These are phyloP conservation scores for Prinsepia uniflora DNA, from an alignment of 306 rosid genomes.

Conservation along the genomic window DNA sequence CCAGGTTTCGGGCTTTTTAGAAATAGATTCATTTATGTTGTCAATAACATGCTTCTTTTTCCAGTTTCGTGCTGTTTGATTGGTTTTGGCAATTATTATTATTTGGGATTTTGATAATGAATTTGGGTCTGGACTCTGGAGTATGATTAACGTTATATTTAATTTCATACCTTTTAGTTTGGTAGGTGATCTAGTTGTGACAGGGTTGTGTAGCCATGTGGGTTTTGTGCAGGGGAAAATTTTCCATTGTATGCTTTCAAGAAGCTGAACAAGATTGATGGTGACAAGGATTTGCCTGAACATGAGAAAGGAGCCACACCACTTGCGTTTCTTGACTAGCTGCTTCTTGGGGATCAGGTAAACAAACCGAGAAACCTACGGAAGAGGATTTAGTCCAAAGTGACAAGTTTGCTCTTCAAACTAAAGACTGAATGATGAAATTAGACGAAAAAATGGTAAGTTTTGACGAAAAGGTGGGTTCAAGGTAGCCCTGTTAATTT, in stretches of 20 bases:
- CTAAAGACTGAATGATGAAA: too few species aligned
- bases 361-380: too few species aligned
- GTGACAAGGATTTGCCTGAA: constrained; percentile 28
- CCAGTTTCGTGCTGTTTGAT: neutral
- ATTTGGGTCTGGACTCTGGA: neutral
- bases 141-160: neutral
- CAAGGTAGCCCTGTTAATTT: too few species aligned
- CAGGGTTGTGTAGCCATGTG: neutral
- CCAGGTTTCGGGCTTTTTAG: too few species aligned
- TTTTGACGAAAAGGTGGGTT: too few species aligned
- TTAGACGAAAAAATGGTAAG: too few species aligned
- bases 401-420: too few species aligned
- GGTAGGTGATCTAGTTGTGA: constrained; percentile 1
- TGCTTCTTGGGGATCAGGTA: constrained; percentile 86
- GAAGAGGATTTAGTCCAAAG: too few species aligned
- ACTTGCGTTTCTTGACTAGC: constrained; percentile 72
- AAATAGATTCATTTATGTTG: too few species aligned
- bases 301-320: constrained; percentile 52
- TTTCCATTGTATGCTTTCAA: constrained; percentile 86
- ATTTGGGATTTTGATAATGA: neutral
- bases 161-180: constrained; percentile 6
- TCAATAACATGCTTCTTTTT: neutral
- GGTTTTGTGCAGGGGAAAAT: constrained; percentile 59
- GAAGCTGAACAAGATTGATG: constrained; percentile 29
- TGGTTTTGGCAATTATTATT: neutral